Base-by-base conservation (phyloP, 2,329 filamentous ascomycete species). In the Neoarthrinium moseri region DNA sequence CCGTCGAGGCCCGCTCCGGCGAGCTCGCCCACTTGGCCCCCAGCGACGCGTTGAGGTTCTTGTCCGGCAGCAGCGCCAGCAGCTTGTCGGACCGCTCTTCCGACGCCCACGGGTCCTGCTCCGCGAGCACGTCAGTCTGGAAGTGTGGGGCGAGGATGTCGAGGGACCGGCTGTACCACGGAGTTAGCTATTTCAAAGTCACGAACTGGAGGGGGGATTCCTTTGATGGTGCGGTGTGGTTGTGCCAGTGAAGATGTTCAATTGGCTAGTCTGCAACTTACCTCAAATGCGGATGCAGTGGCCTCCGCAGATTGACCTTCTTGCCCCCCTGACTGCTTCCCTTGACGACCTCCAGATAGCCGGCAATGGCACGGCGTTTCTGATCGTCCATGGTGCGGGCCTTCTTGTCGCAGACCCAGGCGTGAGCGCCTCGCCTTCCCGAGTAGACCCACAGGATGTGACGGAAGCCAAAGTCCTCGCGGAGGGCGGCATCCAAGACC, bases 391-490 rank as follows among this genome's bases (percentile, higher is more conserved):
- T 81, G 26, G 77, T 77, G 47, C 94, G 81, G 1, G 91, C 94
- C 47, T 86, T 84, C 61, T 87, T 89, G 65, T 99, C 94, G 63
- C 92, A 97, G 10, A 99, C 88, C 94, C 94, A 99, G 5, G 94
- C 94, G 83, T 99, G 94, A 23, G 89, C 91, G 72, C 94, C 94
- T 78, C 94, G 83, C 67, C 94, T 87, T 56, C 94, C 94, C 0
- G 94, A 99, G 68, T 99, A 99, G 6, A 99, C 91, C 94, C 94
- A 99, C 67, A 99, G 78, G 60, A 99, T 92, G 68, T 99, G 92
- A 62, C 88, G 84, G 69, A 96, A 99, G 36, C 91, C 94, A 70
- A 99, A 96, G 67, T 99, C 94, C 17, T 97, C 90, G 43, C 91
- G 80, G 56, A 99, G 68, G 1, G 91, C 91, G 11, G 81, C 77